These are phyloP conservation scores for Juncus effusus DNA, from an alignment of 176 grass and related monocot species.

Conservation along the genomic window DNA sequence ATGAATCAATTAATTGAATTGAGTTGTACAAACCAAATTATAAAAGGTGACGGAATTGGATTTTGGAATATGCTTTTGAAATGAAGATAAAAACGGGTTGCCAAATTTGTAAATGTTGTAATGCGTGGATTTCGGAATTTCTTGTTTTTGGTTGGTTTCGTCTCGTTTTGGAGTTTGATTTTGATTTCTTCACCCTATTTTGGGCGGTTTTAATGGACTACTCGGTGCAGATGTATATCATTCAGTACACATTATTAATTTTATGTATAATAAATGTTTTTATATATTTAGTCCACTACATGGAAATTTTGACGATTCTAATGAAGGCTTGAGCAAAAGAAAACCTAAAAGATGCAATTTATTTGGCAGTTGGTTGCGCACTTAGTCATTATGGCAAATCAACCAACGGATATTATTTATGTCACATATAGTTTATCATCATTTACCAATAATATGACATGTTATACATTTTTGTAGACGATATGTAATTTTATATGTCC, in stretches of 20 bases:
- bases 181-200: conserved; percentile 21
- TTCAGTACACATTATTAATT: neutral
- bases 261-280: too few relatives aligned
- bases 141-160: neutral
- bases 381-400: too few relatives aligned
- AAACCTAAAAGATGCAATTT: conserved; percentile 3
- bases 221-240: conserved; percentile 7
- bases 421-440: too few relatives aligned
- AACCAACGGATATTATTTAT: too few relatives aligned
- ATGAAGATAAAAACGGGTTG: neutral
- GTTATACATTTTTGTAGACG: too few relatives aligned
- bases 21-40: neutral
- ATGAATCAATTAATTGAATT: neutral
- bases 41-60: conserved; percentile 1
- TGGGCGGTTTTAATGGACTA: conserved; percentile 26
- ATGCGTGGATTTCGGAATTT: conserved; percentile 9
- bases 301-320: too few relatives aligned
- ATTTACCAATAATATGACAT: too few relatives aligned
- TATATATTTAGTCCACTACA: too few relatives aligned
- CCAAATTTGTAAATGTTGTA: neutral
- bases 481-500: too few relatives aligned
- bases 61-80: conserved; percentile 18
- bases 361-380: neutral
- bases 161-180: neutral
- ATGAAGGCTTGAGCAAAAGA: neutral